A percentile compares a stretch with the other conserved stretches of the same genome.
phyloP scores from a whole-genome alignment of 192 early-diverging fungal genomes.

The Powellomyces hirtus region DNA sequence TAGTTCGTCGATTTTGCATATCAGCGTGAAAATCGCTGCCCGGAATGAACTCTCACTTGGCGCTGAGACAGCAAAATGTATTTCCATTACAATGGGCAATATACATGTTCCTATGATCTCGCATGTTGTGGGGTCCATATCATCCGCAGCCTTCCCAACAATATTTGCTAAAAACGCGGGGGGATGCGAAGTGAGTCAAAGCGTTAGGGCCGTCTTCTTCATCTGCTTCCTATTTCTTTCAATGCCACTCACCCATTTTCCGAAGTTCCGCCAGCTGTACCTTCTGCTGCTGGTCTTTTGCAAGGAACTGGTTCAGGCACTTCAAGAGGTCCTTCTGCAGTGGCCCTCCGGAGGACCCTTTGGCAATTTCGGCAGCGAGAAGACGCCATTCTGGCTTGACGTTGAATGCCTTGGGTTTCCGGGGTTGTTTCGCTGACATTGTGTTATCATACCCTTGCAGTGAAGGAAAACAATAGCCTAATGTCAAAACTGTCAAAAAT shows the following conservation, averaged over 20 bases:
- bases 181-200: background rate
- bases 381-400: background rate
- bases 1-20: background rate
- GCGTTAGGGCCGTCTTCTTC: too few relatives aligned
- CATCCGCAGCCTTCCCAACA: background rate
- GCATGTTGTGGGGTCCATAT: background rate
- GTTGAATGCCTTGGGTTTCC: background rate
- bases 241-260: background rate
- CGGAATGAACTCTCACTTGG: slow-evolving; percentile 23
- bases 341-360: background rate
- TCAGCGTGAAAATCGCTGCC: slow-evolving; percentile 6
- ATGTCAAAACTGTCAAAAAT: too few relatives aligned
- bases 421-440: background rate
- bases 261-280: background rate
- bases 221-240: too few relatives aligned
- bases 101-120: background rate
- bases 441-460: background rate
- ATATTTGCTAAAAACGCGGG: background rate
- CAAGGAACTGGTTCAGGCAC: background rate
- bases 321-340: background rate
- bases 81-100: slow-evolving; percentile 5
- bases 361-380: background rate
- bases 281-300: background rate
- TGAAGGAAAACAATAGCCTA: background rate
- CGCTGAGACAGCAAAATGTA: slow-evolving; percentile 13